Conservation (phyloP, 345 rosid species). For the Eucalyptus cloeziana region DNA sequence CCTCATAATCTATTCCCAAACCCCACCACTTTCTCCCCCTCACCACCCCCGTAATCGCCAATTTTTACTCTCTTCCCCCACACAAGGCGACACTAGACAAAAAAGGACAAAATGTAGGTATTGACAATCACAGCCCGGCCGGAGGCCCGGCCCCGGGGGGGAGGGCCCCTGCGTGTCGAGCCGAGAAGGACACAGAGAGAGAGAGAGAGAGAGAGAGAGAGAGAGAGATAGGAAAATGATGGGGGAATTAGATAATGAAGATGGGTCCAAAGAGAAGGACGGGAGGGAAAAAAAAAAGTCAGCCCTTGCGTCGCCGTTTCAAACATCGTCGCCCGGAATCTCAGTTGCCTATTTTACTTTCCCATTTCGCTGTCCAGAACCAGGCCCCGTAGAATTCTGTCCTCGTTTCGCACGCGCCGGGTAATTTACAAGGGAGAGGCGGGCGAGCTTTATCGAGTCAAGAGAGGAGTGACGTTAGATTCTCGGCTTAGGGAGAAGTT, state of each 20-base stretch:
- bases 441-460: too few relatives aligned
- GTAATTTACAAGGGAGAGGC: too few relatives aligned
- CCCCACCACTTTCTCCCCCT: not conserved
- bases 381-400: not conserved
- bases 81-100: not conserved
- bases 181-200: not conserved
- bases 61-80: not conserved
- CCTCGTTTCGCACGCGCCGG: too few relatives aligned
- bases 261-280: not conserved
- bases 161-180: not conserved
- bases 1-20: not conserved
- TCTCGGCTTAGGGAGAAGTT: not conserved
- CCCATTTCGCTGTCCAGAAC: not conserved
- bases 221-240: too few relatives aligned
- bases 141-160: not conserved
- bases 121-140: constrained; percentile 2
- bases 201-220: not conserved
- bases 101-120: constrained; percentile 30
- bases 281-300: not conserved
- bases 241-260: not conserved
- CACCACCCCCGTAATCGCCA: not conserved
- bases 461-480: not conserved
- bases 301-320: not conserved
- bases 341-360: not conserved
- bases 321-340: not conserved